Evolutionary conservation across 2,329 filamentous ascomycete species (phyloP).

Genomic region (Botryosphaeria agaves): DNA sequence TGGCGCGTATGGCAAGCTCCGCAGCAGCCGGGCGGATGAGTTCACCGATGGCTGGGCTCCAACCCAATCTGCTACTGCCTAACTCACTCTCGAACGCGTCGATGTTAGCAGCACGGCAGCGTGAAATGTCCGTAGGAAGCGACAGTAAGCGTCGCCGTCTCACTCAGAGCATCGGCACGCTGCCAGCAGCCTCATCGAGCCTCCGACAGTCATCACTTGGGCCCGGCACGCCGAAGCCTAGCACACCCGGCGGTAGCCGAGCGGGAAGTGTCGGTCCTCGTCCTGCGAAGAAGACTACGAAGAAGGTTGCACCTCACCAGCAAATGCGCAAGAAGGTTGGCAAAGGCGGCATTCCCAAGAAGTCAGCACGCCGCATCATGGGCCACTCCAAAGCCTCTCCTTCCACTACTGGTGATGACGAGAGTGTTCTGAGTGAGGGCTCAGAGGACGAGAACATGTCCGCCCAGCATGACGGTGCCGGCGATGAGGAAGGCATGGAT

Average conservation of each 20-base stretch:
- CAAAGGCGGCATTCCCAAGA: conserved; percentile 15
- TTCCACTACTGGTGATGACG: conserved; percentile 29
- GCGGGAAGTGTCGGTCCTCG: conserved; percentile 5
- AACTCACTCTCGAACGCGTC: conserved; percentile 1
- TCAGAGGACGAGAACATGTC: conserved; percentile 25
- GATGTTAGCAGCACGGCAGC: conserved; percentile 14
- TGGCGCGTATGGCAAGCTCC: conserved; percentile 23
- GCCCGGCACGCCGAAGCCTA: conserved; percentile 44
- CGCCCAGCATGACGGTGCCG: conserved; percentile 8
- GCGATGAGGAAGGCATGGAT: conserved; percentile 28
- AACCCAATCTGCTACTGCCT: conserved; percentile 5
- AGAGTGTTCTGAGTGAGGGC: conserved; percentile 33
- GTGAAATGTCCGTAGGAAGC: conserved; percentile 35
- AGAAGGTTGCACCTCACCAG: conserved; percentile 38
- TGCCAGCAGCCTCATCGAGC: conserved; percentile 35
- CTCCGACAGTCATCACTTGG: conserved; percentile 44
- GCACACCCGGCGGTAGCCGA: conserved; percentile 27
- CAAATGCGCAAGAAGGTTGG: conserved; percentile 7
- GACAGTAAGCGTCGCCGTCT: conserved; percentile 43
- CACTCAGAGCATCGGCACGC: conserved; percentile 32
- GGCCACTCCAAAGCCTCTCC: conserved; percentile 18
- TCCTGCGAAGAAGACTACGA: conserved; percentile 29
- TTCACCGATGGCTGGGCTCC: conserved; percentile 6
- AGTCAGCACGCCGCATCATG: conserved; percentile 18
- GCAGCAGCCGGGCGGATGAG: conserved; percentile 7